Conservation (phyloP, 257 asterid genomes). For the Penstemon davidsonii region DNA sequence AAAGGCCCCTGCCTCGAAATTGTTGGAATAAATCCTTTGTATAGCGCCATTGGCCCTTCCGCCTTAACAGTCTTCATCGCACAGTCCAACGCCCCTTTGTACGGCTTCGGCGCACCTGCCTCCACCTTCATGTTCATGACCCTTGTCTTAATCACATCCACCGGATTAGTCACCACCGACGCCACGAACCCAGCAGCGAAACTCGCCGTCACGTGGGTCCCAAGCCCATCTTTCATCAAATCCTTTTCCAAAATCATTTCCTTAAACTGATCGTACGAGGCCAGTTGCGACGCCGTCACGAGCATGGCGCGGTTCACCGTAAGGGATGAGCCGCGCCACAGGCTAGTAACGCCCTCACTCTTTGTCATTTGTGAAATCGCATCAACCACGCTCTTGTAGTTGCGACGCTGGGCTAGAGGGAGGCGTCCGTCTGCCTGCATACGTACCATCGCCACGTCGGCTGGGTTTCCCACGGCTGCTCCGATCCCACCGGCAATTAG, state of each 20-base stretch:
- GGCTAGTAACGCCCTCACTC: constrained; percentile 56
- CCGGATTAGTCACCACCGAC: constrained; percentile 66
- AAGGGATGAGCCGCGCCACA: constrained; percentile 70
- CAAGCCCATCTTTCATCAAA: constrained; percentile 58
- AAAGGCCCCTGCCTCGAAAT: constrained; percentile 60
- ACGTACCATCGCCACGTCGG: constrained; percentile 75
- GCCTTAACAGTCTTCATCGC: constrained; percentile 55
- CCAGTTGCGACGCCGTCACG: constrained; percentile 70
- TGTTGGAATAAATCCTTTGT: constrained; percentile 55
- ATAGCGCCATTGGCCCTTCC: constrained; percentile 61
- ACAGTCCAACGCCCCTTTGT: constrained; percentile 59
- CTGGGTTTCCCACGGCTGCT: constrained; percentile 76
- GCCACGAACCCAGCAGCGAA: constrained; percentile 73
- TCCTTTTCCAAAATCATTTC: constrained; percentile 46
- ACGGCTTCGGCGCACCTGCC: constrained; percentile 50
- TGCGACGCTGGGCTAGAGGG: constrained; percentile 48
- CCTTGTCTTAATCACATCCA: constrained; percentile 67
- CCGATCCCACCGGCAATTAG: constrained; percentile 63
- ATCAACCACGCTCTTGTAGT: constrained; percentile 58
- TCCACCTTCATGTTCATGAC: constrained; percentile 72
- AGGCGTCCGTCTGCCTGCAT: constrained; percentile 83
- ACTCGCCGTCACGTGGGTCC: constrained; percentile 67
- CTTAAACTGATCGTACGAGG: constrained; percentile 63
- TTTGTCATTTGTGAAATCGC: constrained; percentile 56
- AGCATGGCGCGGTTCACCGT: constrained; percentile 75